Percentiles rank a stretch among this genome's conserved stretches.
Evolutionary conservation across 2,329 filamentous ascomycete species (phyloP).

Genomic region (Nigrospora sphaerica): DNA sequence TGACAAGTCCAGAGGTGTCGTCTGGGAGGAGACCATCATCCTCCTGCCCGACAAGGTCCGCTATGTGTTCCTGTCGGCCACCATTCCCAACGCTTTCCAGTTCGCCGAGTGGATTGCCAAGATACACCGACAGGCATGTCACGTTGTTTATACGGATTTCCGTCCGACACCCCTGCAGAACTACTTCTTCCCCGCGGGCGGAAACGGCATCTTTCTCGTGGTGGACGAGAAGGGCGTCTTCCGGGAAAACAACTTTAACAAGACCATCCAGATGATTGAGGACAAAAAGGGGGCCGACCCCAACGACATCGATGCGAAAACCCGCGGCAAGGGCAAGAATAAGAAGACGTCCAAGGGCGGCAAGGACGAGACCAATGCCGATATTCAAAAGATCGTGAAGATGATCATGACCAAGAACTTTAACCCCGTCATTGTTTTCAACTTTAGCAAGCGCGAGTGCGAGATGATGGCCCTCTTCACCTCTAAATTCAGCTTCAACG

Average conservation of each 20-base stretch:
- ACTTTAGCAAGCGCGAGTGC: slow-evolving; percentile 96
- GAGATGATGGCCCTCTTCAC: slow-evolving; percentile 85
- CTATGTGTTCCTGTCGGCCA: slow-evolving; percentile 96
- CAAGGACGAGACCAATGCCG: slow-evolving; percentile 61
- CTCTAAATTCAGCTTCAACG: slow-evolving; percentile 85
- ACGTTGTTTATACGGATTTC: slow-evolving; percentile 99
- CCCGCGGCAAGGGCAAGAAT: slow-evolving; percentile 82
- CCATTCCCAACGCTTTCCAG: slow-evolving; percentile 97
- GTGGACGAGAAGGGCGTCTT: slow-evolving; percentile 97
- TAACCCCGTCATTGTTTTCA: slow-evolving; percentile 98
- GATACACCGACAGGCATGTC: slow-evolving; percentile 93
- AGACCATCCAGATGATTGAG: slow-evolving; percentile 85
- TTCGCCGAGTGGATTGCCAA: slow-evolving; percentile 99
- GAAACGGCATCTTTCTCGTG: slow-evolving; percentile 86
- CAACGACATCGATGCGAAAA: slow-evolving; percentile 69
- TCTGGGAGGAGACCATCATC: slow-evolving; percentile 99
- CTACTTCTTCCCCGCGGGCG: slow-evolving; percentile 92
- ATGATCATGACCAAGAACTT: slow-evolving; percentile 99
- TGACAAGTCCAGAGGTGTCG: slow-evolving; percentile 88
- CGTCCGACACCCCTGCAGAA: slow-evolving; percentile 93
- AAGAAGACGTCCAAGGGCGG: slow-evolving; percentile 89
- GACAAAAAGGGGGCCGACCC: slow-evolving; percentile 82
- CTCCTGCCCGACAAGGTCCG: slow-evolving; percentile 95
- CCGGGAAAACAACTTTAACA: slow-evolving; percentile 94
- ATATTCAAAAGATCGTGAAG: slow-evolving; percentile 95